Evolutionary conservation across 2,329 filamentous ascomycete genomes (phyloP).

Genomic region (Nigrospora oryzae): DNA sequence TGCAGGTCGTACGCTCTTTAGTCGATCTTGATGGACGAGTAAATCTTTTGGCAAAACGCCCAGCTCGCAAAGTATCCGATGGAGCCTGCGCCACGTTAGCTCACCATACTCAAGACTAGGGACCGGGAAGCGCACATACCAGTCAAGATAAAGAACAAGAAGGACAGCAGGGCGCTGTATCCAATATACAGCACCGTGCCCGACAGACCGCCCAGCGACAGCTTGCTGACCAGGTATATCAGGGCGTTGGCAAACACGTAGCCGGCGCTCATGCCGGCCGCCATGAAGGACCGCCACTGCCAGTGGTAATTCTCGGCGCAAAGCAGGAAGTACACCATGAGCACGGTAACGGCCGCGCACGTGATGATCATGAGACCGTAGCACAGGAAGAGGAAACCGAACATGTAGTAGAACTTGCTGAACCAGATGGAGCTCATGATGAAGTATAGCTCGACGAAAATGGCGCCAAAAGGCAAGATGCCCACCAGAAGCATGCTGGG

Average conservation of each 20-base stretch:
- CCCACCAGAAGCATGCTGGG: conserved; percentile 90
- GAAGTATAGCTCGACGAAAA: conserved; percentile 98
- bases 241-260: conserved; percentile 92
- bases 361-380: conserved; percentile 97
- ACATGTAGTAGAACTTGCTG: conserved; percentile 99
- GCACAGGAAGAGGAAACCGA: conserved; percentile 96
- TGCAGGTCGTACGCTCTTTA: conserved; percentile 26
- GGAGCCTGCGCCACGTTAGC: conserved; percentile 50
- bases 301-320: conserved; percentile 97
- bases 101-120: neutral
- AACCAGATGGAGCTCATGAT: conserved; percentile 99
- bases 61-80: conserved; percentile 95
- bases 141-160: conserved; percentile 87
- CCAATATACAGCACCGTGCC: conserved; percentile 88
- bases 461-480: conserved; percentile 87
- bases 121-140: conserved; percentile 52
- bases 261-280: conserved; percentile 78
- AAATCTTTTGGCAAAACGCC: conserved; percentile 90
- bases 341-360: conserved; percentile 80
- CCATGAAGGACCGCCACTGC: conserved; percentile 95
- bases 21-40: conserved; percentile 96
- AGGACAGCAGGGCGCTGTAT: conserved; percentile 82
- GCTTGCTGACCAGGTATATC: conserved; percentile 81
- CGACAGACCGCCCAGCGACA: conserved; percentile 76
- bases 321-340: conserved; percentile 93